Base-by-base conservation (phyloP, 2,329 filamentous ascomycete genomes). In the Aotearoamyces nothofagi region DNA sequence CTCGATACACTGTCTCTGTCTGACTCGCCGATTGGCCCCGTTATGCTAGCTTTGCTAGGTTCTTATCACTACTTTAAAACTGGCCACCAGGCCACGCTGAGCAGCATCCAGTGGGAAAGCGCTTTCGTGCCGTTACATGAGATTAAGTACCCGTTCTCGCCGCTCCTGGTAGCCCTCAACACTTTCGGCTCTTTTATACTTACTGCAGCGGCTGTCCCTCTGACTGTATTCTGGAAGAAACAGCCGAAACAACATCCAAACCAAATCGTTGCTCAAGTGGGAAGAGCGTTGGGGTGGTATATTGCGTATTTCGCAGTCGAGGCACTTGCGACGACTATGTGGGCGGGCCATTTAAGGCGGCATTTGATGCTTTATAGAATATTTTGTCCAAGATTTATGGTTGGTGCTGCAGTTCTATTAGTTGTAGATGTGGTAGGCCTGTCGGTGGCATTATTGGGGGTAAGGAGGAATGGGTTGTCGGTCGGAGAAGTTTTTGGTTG, bases 61-160 rank as follows among this genome's bases (percentile, higher is more conserved):
- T 83, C 79, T 45, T 92, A 87, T 54, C 77, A 94, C 59, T 98
- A 76, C 61, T 98, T 98, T 70, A 94, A 92, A 50, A 98, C 90
- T 0, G 90, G 90, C 36, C 90, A 98, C 53, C 87, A 96, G 55
- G 87, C 87, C 9, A 78, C 75, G 0, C 66, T 93, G 14, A 69
- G 76, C 41, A 81, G 74, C 39, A 87, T 98, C 46, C 90, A 98
- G 49, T 98, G 90, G 90, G 90, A 98, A 56, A 70, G 72, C 12
- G 87, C 84, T 3, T 98, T 98, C 55, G 81, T 98, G 40, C 80
- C 87, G 0, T 65, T 96, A 5, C 72, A 77, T 33, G 71, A 69
- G 5, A 70, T 98, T 38, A 69, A 70, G 33, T 94, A 98, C 54
- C 90, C 90, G 1, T 94, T 81, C 80, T 79, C 74, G 0, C 86